phyloP scores from a whole-genome alignment of 805 yeast species.

The Ogataea nakhonphanomensis region DNA sequence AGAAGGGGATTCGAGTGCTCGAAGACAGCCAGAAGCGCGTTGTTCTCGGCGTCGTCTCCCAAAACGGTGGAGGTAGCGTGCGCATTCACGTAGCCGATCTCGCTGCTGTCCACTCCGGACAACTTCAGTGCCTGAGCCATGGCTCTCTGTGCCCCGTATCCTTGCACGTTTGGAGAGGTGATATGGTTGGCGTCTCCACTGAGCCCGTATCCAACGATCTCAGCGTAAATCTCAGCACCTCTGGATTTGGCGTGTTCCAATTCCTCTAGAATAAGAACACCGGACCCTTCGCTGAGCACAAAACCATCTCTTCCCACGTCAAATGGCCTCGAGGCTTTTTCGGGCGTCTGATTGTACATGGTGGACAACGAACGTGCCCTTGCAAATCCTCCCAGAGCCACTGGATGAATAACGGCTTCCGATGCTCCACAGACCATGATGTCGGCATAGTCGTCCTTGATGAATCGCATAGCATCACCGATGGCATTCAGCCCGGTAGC shows the following conservation, averaged over 20 bases:
- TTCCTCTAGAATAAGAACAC: slow-evolving; percentile 72
- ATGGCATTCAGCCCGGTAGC: slow-evolving; percentile 94
- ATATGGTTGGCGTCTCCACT: slow-evolving; percentile 92
- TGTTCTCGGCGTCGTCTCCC: slow-evolving; percentile 87
- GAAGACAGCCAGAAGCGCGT: slow-evolving; percentile 62
- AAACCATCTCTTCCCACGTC: slow-evolving; percentile 79
- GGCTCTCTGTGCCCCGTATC: slow-evolving; percentile 80
- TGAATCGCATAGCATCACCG: slow-evolving; percentile 87
- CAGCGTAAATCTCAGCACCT: slow-evolving; percentile 71
- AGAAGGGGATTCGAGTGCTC: slow-evolving; percentile 35
- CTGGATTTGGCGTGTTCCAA: slow-evolving; percentile 69
- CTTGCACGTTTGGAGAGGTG: slow-evolving; percentile 82
- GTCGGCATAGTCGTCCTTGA: slow-evolving; percentile 74
- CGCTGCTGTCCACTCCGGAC: slow-evolving; percentile 43
- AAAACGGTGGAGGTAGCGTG: slow-evolving; percentile 92
- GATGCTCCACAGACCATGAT: slow-evolving; percentile 94
- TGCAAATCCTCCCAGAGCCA: slow-evolving; percentile 87
- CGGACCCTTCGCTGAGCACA: slow-evolving; percentile 92
- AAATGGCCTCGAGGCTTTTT: slow-evolving; percentile 79
- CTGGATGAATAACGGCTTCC: slow-evolving; percentile 82
- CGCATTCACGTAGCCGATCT: slow-evolving; percentile 82
- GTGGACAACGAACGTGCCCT: slow-evolving; percentile 80
- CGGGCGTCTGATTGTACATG: slow-evolving; percentile 57
- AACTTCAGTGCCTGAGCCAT: slow-evolving; percentile 71
- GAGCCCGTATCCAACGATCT: slow-evolving; percentile 82